Conservation (phyloP, 257 asterid genomes). For the Forsythia viridissima region DNA sequence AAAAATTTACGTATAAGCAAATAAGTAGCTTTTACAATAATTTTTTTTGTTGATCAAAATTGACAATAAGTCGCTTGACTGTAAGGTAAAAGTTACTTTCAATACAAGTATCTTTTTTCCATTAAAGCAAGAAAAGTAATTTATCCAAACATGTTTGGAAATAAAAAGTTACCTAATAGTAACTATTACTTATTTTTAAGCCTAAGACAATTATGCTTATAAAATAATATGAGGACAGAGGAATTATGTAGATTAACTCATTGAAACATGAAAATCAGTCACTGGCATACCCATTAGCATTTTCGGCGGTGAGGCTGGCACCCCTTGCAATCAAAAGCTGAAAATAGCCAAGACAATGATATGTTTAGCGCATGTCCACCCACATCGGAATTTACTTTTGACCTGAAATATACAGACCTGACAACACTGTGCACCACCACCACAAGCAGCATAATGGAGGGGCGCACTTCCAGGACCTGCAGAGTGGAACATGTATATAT, state of each 20-base stretch:
- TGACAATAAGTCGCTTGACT: background rate
- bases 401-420: constrained; percentile 50
- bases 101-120: too few species aligned
- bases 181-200: background rate
- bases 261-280: constrained; percentile 8
- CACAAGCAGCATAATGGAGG: constrained; percentile 93
- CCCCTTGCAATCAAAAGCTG: constrained; percentile 82
- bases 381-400: background rate
- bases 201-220: background rate
- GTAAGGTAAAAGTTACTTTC: background rate
- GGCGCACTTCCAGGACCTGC: constrained; percentile 92
- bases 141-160: background rate
- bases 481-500: constrained; percentile 4
- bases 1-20: too few species aligned
- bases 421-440: constrained; percentile 88
- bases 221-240: too few species aligned
- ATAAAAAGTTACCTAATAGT: background rate
- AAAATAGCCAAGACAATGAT: constrained; percentile 15
- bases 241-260: background rate
- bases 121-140: too few species aligned
- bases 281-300: constrained; percentile 65
- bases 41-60: background rate
- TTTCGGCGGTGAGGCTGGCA: constrained; percentile 64
- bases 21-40: too few species aligned
- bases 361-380: background rate